These are phyloP conservation scores for Xylaria sp. DNA, from an alignment of 2,329 filamentous ascomycete species.

Conservation along the genomic window DNA sequence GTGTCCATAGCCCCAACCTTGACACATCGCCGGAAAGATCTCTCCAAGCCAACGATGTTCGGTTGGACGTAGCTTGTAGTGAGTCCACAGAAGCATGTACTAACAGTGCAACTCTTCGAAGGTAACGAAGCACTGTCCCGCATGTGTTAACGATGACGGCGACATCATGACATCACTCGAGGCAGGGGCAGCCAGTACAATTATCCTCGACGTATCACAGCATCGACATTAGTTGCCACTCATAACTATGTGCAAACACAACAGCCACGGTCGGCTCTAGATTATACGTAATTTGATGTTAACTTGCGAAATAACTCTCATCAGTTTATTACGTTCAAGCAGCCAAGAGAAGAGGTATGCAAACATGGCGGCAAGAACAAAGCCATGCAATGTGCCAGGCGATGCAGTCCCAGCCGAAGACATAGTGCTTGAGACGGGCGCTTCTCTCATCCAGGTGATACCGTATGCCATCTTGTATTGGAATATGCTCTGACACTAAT, in stretches of 20 bases:
- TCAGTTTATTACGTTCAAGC: neutral
- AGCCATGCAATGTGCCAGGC: slow-evolving; percentile 55
- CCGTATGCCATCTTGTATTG: neutral
- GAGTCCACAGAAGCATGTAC: too few relatives aligned
- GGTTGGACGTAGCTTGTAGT: too few relatives aligned
- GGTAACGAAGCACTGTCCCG: too few relatives aligned
- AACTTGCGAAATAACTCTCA: neutral
- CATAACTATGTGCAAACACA: neutral
- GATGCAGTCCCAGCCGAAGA: slow-evolving; percentile 65
- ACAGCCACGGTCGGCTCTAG: neutral
- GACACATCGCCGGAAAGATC: too few relatives aligned
- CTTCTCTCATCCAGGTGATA: slow-evolving; percentile 66
- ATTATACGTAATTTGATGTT: neutral
- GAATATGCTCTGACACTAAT: slow-evolving; percentile 15
- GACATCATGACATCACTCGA: slow-evolving; percentile 29
- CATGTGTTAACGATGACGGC: neutral
- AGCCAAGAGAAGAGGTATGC: neutral
- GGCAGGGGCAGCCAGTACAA: neutral
- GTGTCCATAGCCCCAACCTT: too few relatives aligned
- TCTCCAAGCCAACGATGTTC: too few relatives aligned
- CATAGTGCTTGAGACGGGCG: slow-evolving; percentile 70
- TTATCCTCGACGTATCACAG: slow-evolving; percentile 7
- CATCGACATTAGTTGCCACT: neutral
- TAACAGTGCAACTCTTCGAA: too few relatives aligned
- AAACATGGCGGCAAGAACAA: slow-evolving; percentile 32